A percentile compares a stretch with the other conserved stretches of the same genome.
These are phyloP conservation scores for Withania somnifera DNA, from an alignment of 305 asterid genomes.

Conservation along the genomic window DNA sequence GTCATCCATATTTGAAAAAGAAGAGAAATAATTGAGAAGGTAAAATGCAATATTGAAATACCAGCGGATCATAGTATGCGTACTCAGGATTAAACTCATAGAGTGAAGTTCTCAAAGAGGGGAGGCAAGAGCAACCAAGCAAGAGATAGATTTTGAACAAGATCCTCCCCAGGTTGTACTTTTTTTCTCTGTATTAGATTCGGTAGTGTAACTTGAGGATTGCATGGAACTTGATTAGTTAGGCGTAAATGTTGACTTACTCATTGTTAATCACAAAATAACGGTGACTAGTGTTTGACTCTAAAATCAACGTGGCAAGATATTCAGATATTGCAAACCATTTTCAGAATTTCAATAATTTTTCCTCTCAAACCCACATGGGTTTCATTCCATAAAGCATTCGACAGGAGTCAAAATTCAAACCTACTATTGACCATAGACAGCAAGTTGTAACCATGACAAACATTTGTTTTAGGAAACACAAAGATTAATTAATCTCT, in stretches of 20 bases:
- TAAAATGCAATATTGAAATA: background rate
- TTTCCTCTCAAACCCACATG: background rate
- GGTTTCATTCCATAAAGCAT: background rate
- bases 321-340: background rate
- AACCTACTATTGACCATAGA: background rate
- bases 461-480: background rate
- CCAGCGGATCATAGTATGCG: background rate
- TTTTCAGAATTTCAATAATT: background rate
- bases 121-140: background rate
- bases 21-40: background rate
- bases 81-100: background rate
- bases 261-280: background rate
- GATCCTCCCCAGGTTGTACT: background rate
- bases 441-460: background rate
- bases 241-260: background rate
- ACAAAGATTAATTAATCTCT: background rate
- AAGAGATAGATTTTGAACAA: background rate
- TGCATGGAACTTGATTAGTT: background rate
- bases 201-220: background rate
- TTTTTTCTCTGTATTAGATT: too few species aligned
- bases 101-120: background rate
- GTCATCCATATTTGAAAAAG: background rate
- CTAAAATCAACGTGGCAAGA: background rate
- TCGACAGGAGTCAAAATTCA: background rate
- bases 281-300: background rate